phyloP scores from a whole-genome alignment of 1,139 yeast genomes.

The Maudiozyma humilis region DNA sequence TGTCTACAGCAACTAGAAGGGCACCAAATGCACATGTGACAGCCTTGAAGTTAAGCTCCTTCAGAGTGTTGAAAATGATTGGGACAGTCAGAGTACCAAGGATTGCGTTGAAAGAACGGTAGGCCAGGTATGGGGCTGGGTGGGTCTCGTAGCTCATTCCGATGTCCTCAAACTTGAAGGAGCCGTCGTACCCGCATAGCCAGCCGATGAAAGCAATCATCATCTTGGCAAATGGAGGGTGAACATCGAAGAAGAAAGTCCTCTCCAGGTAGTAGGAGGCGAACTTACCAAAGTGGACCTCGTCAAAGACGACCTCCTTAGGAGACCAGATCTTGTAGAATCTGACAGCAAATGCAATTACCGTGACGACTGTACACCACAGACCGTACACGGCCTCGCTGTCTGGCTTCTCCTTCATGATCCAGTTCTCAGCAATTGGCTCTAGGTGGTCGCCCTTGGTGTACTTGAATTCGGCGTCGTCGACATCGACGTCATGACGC shows the following conservation, averaged over 20 bases:
- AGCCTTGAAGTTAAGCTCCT: slow-evolving; percentile 72
- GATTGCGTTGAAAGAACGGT: slow-evolving; percentile 72
- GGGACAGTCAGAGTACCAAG: slow-evolving; percentile 82
- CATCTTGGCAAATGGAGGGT: slow-evolving; percentile 95
- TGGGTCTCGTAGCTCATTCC: slow-evolving; percentile 72
- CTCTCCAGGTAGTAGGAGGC: slow-evolving; percentile 81
- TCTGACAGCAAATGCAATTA: slow-evolving; percentile 60
- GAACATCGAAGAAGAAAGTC: slow-evolving; percentile 88
- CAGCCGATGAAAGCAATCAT: slow-evolving; percentile 87
- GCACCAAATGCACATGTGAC: slow-evolving; percentile 76
- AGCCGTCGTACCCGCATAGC: slow-evolving; percentile 80
- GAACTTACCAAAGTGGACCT: slow-evolving; percentile 94
- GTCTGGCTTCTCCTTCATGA: slow-evolving; percentile 23
- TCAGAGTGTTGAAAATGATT: slow-evolving; percentile 69
- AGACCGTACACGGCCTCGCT: slow-evolving; percentile 14
- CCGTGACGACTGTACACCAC: slow-evolving; percentile 40
- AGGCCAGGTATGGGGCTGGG: slow-evolving; percentile 83
- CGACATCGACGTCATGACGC: slow-evolving; percentile 12
- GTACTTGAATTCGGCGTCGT: slow-evolving; percentile 17
- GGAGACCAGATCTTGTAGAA: slow-evolving; percentile 69
- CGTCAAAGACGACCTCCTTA: slow-evolving; percentile 89
- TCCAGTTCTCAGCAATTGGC: slow-evolving; percentile 22
- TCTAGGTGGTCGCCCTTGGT: slow-evolving; percentile 9
- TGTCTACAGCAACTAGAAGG: slow-evolving; percentile 74
- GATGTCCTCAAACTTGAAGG: slow-evolving; percentile 82